Percentiles rank a stretch among this genome's conserved stretches.
phyloP scores from a whole-genome alignment of 225 moss, liverwort and hornwort species.

The Pleurozium schreberi region DNA sequence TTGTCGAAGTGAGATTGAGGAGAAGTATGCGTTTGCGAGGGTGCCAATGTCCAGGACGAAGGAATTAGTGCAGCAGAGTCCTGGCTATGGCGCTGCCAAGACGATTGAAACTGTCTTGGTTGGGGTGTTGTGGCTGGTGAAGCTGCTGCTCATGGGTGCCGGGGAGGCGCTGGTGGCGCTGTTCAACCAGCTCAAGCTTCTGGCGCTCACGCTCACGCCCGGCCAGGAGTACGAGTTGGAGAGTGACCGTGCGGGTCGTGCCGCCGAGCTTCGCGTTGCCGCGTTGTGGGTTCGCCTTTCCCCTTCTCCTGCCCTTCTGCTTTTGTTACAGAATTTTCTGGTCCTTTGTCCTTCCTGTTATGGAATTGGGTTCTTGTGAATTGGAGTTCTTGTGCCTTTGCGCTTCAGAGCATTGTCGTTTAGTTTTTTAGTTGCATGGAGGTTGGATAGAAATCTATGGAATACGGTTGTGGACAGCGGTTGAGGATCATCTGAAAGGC shows the following conservation, averaged over 20 bases:
- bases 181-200: conserved; percentile 32
- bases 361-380: neutral
- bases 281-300: conserved; percentile 22
- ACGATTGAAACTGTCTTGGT: neutral
- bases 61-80: neutral
- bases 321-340: neutral
- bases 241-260: conserved; percentile 43
- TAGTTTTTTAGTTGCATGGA: neutral
- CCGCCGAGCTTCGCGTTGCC: conserved; percentile 41
- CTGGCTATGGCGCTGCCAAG: neutral
- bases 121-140: conserved; percentile 20
- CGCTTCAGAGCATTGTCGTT: neutral
- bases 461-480: neutral
- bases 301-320: neutral
- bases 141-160: conserved; percentile 25
- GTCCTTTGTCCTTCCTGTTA: neutral
- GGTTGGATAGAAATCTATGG: neutral
- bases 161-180: conserved; percentile 12
- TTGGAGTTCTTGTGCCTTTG: neutral
- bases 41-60: neutral
- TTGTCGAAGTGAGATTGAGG: neutral
- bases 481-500: neutral
- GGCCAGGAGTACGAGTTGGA: conserved; percentile 35
- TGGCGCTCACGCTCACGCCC: conserved; percentile 40
- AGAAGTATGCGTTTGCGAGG: neutral